Conservation (phyloP, 768 basidiomycete genomes). For the Nidularia sp. region DNA sequence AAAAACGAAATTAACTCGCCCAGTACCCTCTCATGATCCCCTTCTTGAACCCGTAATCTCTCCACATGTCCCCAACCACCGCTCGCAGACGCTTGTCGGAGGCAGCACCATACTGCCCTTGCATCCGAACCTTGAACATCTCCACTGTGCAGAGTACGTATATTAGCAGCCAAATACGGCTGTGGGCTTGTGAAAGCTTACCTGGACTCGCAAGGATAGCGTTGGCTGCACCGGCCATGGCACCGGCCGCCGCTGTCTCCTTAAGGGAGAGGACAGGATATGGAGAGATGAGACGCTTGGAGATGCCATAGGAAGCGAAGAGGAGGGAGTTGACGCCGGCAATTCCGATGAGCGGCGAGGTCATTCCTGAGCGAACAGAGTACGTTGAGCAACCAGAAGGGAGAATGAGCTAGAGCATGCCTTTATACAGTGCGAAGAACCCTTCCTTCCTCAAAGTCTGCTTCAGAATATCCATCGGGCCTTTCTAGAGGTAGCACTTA, state of each 20-base stretch:
- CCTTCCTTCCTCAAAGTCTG: slow-evolving; percentile 89
- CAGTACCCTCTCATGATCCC: slow-evolving; percentile 98
- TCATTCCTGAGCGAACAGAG: slow-evolving; percentile 65
- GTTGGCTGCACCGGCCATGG: slow-evolving; percentile 90
- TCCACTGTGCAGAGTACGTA: slow-evolving; percentile 52
- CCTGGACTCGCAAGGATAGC: slow-evolving; percentile 90
- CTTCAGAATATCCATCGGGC: slow-evolving; percentile 85
- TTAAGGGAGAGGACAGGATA: slow-evolving; percentile 78
- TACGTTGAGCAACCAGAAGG: neutral
- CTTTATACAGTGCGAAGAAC: slow-evolving; percentile 92
- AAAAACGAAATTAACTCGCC: slow-evolving; percentile 41
- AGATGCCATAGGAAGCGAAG: slow-evolving; percentile 86
- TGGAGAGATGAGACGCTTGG: slow-evolving; percentile 81
- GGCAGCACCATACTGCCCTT: slow-evolving; percentile 85
- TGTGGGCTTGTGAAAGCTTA: slow-evolving; percentile 17
- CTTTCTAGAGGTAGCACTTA: slow-evolving; percentile 51
- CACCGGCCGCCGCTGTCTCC: slow-evolving; percentile 81
- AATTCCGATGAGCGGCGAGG: slow-evolving; percentile 86
- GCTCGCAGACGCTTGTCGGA: slow-evolving; percentile 74
- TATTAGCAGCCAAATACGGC: neutral
- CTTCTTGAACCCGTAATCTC: slow-evolving; percentile 75
- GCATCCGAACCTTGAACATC: slow-evolving; percentile 99
- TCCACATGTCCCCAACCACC: slow-evolving; percentile 82
- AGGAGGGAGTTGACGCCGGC: slow-evolving; percentile 95
- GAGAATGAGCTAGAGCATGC: slow-evolving; percentile 28